Evolutionary conservation across 2,329 filamentous ascomycete species (phyloP).

Genomic region (Cladosporium sp.): DNA sequence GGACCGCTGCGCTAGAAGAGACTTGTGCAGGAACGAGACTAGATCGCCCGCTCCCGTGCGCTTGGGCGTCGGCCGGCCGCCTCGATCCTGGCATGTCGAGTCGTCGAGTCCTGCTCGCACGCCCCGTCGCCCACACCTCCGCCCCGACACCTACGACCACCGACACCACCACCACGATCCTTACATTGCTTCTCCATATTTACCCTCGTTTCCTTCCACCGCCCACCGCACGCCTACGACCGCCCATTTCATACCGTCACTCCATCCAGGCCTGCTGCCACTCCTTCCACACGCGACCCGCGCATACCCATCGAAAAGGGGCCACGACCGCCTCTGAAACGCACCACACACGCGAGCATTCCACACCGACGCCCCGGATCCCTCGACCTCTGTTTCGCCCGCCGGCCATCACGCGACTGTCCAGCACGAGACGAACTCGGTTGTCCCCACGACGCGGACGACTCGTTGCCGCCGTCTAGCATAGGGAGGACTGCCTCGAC

Average conservation of each 20-base stretch:
- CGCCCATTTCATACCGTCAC: background rate
- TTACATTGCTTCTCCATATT: slow-evolving; percentile 3
- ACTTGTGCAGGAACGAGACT: too few relatives aligned
- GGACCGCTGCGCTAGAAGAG: background rate
- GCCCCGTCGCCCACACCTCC: background rate
- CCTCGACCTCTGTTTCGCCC: slow-evolving; percentile 2
- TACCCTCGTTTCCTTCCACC: background rate
- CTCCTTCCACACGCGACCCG: background rate
- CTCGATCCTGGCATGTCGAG: background rate
- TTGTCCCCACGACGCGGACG: slow-evolving; percentile 1
- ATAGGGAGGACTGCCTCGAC: slow-evolving; percentile 2
- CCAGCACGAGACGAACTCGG: background rate
- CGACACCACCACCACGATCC: background rate
- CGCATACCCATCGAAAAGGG: slow-evolving; percentile 7
- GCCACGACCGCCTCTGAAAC: slow-evolving; percentile 8
- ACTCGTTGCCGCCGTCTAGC: background rate
- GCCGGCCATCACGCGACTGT: background rate
- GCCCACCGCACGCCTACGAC: background rate
- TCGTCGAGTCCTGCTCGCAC: background rate
- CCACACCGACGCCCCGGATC: slow-evolving; percentile 5
- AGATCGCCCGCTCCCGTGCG: background rate
- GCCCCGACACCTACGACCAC: background rate
- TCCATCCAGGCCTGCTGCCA: background rate
- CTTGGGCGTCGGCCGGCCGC: background rate
- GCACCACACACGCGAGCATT: slow-evolving; percentile 6